A percentile compares a stretch with the other conserved stretches of the same genome.
phyloP scores from a whole-genome alignment of 2,329 filamentous ascomycete species.

The Ophiosphaerella herpotricha region DNA sequence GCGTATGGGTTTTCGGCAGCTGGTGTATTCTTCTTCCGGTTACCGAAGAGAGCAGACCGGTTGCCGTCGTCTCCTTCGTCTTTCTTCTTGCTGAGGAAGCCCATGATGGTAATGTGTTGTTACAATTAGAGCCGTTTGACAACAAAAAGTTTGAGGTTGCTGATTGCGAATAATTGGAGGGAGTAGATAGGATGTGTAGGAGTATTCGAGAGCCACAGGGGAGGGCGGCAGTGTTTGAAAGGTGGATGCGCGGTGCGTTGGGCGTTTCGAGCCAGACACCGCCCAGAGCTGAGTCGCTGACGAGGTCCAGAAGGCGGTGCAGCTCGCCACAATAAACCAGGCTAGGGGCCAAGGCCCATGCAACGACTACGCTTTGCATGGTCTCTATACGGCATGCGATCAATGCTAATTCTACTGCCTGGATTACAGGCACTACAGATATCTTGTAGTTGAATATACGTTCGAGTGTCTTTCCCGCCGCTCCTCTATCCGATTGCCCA shows the following conservation, averaged over 20 bases:
- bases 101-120: conserved; percentile 38
- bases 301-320: conserved; percentile 21
- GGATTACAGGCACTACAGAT: too few species aligned
- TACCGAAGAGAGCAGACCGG: conserved; percentile 64
- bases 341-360: background rate
- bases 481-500: background rate
- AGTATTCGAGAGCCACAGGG: conserved; percentile 12
- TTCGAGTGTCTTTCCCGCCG: too few species aligned
- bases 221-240: conserved; percentile 23
- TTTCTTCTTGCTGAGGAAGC: conserved; percentile 60
- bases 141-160: background rate
- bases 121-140: background rate
- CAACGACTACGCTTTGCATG: background rate
- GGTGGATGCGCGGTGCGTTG: conserved; percentile 19
- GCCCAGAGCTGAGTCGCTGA: conserved; percentile 27
- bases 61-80: conserved; percentile 58
- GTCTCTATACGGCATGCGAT: too few species aligned
- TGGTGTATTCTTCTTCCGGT: conserved; percentile 57
- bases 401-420: too few species aligned
- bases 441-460: too few species aligned
- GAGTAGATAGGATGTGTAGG: background rate
- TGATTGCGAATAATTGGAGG: background rate
- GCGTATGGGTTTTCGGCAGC: conserved; percentile 52
- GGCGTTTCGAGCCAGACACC: conserved; percentile 26
- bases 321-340: conserved; percentile 6